These are phyloP conservation scores for Symbiodinium pilosum DNA, from an alignment of 73 alveolate species.

Conservation along the genomic window DNA sequence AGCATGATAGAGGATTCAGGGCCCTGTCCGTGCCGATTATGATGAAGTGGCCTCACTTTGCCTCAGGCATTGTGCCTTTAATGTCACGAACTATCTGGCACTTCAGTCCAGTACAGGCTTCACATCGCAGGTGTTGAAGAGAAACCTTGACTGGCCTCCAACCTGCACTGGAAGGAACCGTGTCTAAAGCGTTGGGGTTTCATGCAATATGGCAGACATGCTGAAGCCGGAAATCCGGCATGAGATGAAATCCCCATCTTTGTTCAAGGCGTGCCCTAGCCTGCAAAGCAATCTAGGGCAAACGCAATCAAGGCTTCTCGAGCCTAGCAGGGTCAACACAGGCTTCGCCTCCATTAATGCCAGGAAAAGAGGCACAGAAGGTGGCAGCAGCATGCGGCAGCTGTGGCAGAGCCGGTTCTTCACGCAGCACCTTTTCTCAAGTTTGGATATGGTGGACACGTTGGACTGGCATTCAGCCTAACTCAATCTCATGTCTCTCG, in stretches of 20 bases:
- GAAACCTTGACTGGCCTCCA: no score
- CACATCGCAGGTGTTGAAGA: no score
- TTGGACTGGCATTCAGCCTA: no score
- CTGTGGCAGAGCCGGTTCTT: no score
- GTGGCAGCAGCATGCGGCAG: no score
- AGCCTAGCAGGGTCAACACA: not conserved
- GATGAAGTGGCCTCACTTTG: not conserved
- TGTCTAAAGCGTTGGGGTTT: not conserved
- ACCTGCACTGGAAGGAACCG: not conserved
- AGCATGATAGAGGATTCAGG: not conserved
- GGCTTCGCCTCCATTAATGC: not conserved
- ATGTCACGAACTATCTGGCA: not conserved
- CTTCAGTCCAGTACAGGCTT: not conserved
- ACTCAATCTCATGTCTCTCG: no score
- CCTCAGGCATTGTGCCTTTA: conserved; percentile 5
- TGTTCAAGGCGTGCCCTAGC: not conserved
- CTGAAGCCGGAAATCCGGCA: conserved; percentile 2
- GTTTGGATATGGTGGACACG: no score
- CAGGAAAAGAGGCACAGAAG: no score
- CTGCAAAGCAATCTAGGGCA: not conserved
- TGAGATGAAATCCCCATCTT: not conserved
- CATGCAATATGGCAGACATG: not conserved
- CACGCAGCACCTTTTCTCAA: no score
- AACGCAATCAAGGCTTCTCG: not conserved
- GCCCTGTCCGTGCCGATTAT: not conserved